Base-by-base conservation (phyloP, 1,139 yeast species). In the Yamadazyma atmosphaerica region DNA sequence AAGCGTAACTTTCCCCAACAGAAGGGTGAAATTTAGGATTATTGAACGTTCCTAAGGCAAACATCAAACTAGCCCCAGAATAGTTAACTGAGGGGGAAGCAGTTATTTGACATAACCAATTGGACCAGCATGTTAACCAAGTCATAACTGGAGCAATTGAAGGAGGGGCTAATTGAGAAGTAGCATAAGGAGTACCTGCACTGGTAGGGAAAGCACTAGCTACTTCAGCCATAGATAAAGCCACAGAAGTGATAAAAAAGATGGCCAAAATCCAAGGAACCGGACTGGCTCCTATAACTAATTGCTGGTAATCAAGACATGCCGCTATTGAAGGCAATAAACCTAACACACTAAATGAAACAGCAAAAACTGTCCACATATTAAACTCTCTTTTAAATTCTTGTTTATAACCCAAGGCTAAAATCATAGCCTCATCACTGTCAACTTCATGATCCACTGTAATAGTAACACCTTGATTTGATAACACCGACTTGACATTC, bases 361-460 rank as follows among this genome's bases (percentile, higher is more conserved):
- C 86, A 30, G 83, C 79, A 44, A 83, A 76, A 1, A 83, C 74
- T 4, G 86, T 72, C 66, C 79, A 73, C 18, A 80, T 55, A 4
- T 79, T 72, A 46, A 81, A 80, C 49, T 84, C 87, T 56, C 92
- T 77, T 52, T 78, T 78, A 57, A 84, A 79, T 54, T 84, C 90
- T 49, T 79, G 86, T 54, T 81, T 81, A 56, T 84, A 84, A 32
- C 92, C 92, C 51, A 83, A 68, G 13, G 84, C 83, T 50, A 78
- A 56, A 35, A 79, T 76, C 58, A 72, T 62, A 12, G 81, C 82
- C 53, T 79, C 83, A 54, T 79, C 84, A 7, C 50, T 38, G 42
- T 66, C 73, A 10, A 77, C 61, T 12, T 54, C 72, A 50, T 77
- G 83, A 47, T 69, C 75, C 11, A 70, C 66, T 44, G 67, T 67